A percentile compares a stretch with the other conserved stretches of the same genome.
Conservation (phyloP, 2,329 filamentous ascomycete genomes). For the Cladosporium sp. region DNA sequence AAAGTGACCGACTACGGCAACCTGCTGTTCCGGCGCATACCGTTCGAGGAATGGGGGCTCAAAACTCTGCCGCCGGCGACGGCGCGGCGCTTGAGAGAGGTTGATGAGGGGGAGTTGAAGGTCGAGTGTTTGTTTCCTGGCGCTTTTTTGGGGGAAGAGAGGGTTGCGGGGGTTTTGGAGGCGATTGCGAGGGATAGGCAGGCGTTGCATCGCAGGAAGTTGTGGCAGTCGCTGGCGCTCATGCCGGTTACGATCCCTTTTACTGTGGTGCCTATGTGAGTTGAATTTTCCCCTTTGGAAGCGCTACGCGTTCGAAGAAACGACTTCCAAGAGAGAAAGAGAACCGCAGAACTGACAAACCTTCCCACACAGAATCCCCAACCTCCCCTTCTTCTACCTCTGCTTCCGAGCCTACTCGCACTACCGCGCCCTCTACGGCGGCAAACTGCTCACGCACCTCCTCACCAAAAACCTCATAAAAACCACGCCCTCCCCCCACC, state of each 20-base stretch:
- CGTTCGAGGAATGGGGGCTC: conserved; percentile 95
- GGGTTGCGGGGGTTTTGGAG: conserved; percentile 51
- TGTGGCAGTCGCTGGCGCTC: conserved; percentile 75
- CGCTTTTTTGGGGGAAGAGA: conserved; percentile 56
- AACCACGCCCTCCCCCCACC: conserved; percentile 58
- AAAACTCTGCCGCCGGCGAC: conserved; percentile 88
- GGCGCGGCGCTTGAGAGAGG: conserved; percentile 58
- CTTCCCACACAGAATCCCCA: conserved; percentile 63
- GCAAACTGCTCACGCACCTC: conserved; percentile 78
- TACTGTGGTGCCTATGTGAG: conserved; percentile 79
- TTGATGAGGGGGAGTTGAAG: conserved; percentile 57
- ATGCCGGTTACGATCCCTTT: conserved; percentile 83
- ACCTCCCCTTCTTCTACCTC: conserved; percentile 95
- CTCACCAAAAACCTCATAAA: conserved; percentile 66
- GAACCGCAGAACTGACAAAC: background rate
- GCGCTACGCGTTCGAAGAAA: background rate
- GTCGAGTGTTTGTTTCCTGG: conserved; percentile 59
- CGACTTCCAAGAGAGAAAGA: no score
- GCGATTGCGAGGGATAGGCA: conserved; percentile 76
- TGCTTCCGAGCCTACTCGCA: conserved; percentile 88
- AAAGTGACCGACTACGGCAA: conserved; percentile 84
- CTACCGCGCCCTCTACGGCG: conserved; percentile 79
- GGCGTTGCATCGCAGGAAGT: conserved; percentile 65
- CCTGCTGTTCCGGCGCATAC: conserved; percentile 75
- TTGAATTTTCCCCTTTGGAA: background rate